Evolutionary conservation across 2,329 filamentous ascomycete genomes (phyloP).

Genomic region (Penicillium freii): DNA sequence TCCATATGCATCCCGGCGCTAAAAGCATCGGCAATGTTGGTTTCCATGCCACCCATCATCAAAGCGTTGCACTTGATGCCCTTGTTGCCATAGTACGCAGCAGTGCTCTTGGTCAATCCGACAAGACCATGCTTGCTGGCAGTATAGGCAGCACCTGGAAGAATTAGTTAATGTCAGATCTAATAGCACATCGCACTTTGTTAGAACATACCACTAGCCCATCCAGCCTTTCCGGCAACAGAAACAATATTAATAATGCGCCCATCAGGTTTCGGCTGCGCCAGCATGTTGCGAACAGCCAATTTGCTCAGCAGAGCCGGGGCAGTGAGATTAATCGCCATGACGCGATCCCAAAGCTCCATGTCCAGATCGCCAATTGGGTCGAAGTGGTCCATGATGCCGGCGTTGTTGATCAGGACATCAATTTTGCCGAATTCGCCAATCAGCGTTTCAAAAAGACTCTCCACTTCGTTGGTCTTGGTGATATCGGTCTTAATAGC

Average conservation of each 20-base stretch:
- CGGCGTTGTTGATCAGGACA: conserved; percentile 60
- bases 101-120: conserved; percentile 58
- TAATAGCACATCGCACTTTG: background rate
- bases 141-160: conserved; percentile 51
- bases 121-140: conserved; percentile 55
- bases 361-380: conserved; percentile 50
- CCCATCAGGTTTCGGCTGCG: conserved; percentile 38
- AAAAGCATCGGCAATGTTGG: conserved; percentile 54
- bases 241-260: conserved; percentile 56
- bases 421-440: conserved; percentile 50
- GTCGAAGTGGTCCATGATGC: conserved; percentile 57
- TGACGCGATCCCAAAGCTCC: conserved; percentile 53
- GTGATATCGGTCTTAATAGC: conserved; percentile 42
- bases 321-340: conserved; percentile 58
- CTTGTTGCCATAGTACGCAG: conserved; percentile 54
- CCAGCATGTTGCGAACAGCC: conserved; percentile 50
- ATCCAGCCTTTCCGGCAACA: conserved; percentile 47
- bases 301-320: conserved; percentile 54
- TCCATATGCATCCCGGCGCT: conserved; percentile 26
- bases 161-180: background rate
- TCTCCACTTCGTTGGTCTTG: conserved; percentile 34
- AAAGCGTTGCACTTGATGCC: conserved; percentile 55
- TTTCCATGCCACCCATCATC: conserved; percentile 55
- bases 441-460: conserved; percentile 36
- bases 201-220: conserved; percentile 36